Conservation (phyloP, 345 rosid genomes). For the Microcos paniculata region DNA sequence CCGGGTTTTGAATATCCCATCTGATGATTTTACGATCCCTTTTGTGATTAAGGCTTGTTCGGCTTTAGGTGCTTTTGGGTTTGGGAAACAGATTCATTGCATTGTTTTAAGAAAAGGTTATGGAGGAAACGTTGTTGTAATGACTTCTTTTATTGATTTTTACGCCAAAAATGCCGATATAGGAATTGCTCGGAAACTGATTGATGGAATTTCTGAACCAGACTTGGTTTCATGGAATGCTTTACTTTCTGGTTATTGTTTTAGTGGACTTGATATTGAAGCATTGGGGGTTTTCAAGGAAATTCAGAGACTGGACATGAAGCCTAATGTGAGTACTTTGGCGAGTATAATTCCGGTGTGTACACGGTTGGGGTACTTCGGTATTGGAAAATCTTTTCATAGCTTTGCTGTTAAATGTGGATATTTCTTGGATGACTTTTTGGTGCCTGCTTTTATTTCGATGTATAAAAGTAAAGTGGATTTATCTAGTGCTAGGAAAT, state of each 20-base stretch:
- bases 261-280: constrained; percentile 29
- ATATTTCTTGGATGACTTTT: constrained; percentile 27
- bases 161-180: constrained; percentile 42
- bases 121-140: constrained; percentile 35
- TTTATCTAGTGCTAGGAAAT: constrained; percentile 30
- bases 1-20: constrained; percentile 29
- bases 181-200: constrained; percentile 29
- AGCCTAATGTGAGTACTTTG: constrained; percentile 46
- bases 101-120: constrained; percentile 44
- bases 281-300: constrained; percentile 35
- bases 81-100: constrained; percentile 41
- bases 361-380: constrained; percentile 28
- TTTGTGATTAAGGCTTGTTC: constrained; percentile 50
- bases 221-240: constrained; percentile 60
- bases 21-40: constrained; percentile 45
- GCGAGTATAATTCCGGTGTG: constrained; percentile 46
- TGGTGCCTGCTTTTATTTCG: constrained; percentile 51
- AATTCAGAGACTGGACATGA: constrained; percentile 23
- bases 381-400: constrained; percentile 42
- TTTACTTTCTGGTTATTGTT: constrained; percentile 46
- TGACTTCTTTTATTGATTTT: constrained; percentile 48
- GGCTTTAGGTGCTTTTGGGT: constrained; percentile 25
- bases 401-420: constrained; percentile 39
- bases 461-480: constrained; percentile 36
- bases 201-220: constrained; percentile 35